Conservation (phyloP, 2,329 filamentous ascomycete species). For the Chalaropsis ovoidea region DNA sequence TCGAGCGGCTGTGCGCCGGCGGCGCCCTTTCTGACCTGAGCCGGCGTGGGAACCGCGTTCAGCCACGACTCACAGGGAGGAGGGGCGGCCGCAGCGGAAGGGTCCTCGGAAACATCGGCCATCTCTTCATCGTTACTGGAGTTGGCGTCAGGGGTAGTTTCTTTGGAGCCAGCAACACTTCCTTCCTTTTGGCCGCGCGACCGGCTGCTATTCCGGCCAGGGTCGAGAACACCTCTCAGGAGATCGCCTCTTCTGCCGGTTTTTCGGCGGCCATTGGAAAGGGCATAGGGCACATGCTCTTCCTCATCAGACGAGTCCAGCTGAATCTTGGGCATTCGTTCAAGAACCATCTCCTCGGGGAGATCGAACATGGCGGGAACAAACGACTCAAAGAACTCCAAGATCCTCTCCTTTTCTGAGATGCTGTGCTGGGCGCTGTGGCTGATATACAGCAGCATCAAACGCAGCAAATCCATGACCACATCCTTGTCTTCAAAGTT, state of each 20-base stretch:
- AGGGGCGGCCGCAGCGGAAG: slow-evolving; percentile 48
- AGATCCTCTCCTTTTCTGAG: slow-evolving; percentile 62
- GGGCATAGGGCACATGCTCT: slow-evolving; percentile 59
- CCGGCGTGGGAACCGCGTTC: slow-evolving; percentile 48
- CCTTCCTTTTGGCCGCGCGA: slow-evolving; percentile 66
- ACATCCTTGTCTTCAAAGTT: slow-evolving; percentile 62
- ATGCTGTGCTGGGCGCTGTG: slow-evolving; percentile 60
- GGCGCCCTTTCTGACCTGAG: slow-evolving; percentile 38
- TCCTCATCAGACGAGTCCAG: slow-evolving; percentile 66
- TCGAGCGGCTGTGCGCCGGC: slow-evolving; percentile 45
- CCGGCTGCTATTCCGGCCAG: slow-evolving; percentile 58
- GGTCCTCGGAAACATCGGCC: slow-evolving; percentile 50
- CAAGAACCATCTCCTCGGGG: slow-evolving; percentile 56
- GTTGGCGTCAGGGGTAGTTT: slow-evolving; percentile 75
- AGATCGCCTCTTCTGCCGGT: slow-evolving; percentile 70
- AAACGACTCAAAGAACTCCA: slow-evolving; percentile 67
- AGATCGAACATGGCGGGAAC: slow-evolving; percentile 68
- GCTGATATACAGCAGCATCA: slow-evolving; percentile 55
- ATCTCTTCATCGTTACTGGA: slow-evolving; percentile 70
- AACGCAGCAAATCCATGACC: slow-evolving; percentile 50
- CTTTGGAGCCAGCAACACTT: slow-evolving; percentile 71
- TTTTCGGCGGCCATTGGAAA: slow-evolving; percentile 54
- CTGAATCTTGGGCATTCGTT: slow-evolving; percentile 57
- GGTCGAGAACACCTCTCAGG: slow-evolving; percentile 77
- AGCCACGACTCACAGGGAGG: slow-evolving; percentile 46